A percentile compares a stretch with the other conserved stretches of the same genome.
Evolutionary conservation across 768 basidiomycete species (phyloP).

Genomic region (Cystofilobasidium bisporidii): DNA sequence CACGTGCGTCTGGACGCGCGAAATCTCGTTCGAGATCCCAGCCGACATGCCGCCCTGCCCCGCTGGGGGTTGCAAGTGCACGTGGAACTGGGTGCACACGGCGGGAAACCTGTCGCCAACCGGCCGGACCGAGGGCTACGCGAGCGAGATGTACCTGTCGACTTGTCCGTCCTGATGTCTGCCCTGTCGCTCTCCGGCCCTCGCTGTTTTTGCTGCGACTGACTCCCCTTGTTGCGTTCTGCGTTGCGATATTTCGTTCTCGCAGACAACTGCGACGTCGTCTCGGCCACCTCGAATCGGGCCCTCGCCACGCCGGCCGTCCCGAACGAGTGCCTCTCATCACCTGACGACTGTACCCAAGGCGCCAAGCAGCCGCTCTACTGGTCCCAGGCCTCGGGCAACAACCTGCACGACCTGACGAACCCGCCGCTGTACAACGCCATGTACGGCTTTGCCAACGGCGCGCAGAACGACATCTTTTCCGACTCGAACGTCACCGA

Average conservation of each 20-base stretch:
- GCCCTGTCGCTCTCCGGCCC: background rate
- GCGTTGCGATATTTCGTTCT: too few species aligned
- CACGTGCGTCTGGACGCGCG: slow-evolving; percentile 32
- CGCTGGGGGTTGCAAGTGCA: slow-evolving; percentile 31
- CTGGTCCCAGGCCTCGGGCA: slow-evolving; percentile 21
- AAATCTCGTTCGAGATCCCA: slow-evolving; percentile 34
- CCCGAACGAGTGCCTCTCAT: background rate
- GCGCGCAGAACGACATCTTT: slow-evolving; percentile 47
- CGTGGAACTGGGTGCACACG: slow-evolving; percentile 12
- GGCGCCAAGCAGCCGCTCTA: background rate
- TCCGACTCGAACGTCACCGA: background rate
- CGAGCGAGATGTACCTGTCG: background rate
- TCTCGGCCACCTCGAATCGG: background rate
- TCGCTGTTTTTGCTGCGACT: too few species aligned
- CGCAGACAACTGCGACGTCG: background rate
- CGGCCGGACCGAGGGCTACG: slow-evolving; percentile 9
- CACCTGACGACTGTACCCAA: background rate
- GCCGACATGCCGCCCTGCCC: slow-evolving; percentile 35
- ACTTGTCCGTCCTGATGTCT: background rate
- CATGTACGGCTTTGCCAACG: slow-evolving; percentile 61
- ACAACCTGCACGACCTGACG: slow-evolving; percentile 31
- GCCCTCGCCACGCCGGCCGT: background rate
- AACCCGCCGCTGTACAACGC: slow-evolving; percentile 49
- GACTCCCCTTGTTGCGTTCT: background rate
- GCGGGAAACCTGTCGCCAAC: background rate